These are phyloP conservation scores for Priceomyces haplophilus DNA, from an alignment of 805 yeast genomes.

Conservation along the genomic window DNA sequence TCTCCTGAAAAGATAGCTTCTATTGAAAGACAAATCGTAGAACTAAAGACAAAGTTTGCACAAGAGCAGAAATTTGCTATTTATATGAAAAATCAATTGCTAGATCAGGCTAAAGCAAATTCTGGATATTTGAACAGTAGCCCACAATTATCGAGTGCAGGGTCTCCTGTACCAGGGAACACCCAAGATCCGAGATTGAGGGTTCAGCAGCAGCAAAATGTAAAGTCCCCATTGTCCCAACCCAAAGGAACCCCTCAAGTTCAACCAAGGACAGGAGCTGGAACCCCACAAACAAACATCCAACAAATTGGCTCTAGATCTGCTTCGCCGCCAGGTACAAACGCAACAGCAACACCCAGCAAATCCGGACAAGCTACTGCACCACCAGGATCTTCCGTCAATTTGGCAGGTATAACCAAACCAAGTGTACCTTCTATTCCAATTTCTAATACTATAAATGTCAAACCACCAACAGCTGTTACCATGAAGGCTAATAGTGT, in stretches of 20 bases:
- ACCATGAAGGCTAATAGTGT: constrained; percentile 53
- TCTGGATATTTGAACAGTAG: constrained; percentile 3
- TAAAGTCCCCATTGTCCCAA: constrained; percentile 6
- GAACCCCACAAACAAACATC: constrained; percentile 1
- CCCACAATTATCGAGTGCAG: constrained; percentile 7
- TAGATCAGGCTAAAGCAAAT: constrained; percentile 26
- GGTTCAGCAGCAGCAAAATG: constrained; percentile 4
- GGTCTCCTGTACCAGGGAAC: constrained; percentile 8
- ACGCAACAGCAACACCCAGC: constrained; percentile 10
- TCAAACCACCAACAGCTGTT: constrained; percentile 64
- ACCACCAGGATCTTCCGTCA: constrained; percentile 22
- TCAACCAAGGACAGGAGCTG: constrained; percentile 4
- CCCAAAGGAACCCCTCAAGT: constrained; percentile 3
- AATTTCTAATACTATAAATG: constrained; percentile 65
- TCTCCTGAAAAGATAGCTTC: constrained; percentile 44
- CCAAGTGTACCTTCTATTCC: constrained; percentile 65
- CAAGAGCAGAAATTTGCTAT: constrained; percentile 51
- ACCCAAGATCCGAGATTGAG: constrained; percentile 8
- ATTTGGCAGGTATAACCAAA: constrained; percentile 42
- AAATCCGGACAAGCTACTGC: constrained; percentile 6
- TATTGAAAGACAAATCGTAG: constrained; percentile 48
- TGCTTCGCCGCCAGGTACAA: constrained; percentile 16
- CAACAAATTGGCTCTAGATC: constrained; percentile 15
- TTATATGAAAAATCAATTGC: constrained; percentile 42
- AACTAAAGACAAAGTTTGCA: constrained; percentile 44